Conservation (phyloP, 345 rosid species). For the Salix caprea region DNA sequence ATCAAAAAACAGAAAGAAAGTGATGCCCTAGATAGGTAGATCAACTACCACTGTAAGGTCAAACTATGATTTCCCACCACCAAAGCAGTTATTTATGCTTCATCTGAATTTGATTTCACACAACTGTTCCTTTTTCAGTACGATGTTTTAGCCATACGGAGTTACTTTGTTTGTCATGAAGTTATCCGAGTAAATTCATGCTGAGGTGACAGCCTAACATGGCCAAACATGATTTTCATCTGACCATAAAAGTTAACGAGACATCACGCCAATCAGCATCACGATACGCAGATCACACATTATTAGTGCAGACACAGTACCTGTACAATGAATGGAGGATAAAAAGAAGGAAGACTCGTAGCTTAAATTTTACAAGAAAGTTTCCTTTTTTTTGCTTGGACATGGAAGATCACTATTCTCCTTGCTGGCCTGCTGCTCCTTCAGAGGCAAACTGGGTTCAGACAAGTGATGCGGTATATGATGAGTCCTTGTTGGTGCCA, state of each 20-base stretch:
- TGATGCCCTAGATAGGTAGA: background rate
- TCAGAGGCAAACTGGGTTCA: conserved; percentile 13
- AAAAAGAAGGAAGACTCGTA: background rate
- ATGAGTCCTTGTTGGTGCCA: conserved; percentile 21
- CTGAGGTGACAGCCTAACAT: conserved; percentile 30
- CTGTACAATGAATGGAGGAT: conserved; percentile 13
- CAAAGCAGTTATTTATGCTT: background rate
- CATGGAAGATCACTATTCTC: conserved; percentile 30
- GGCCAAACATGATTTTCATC: conserved; percentile 35
- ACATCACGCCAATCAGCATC: conserved; percentile 47
- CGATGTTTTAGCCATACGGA: background rate
- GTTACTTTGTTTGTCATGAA: background rate
- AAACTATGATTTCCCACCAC: background rate
- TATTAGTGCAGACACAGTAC: conserved; percentile 33
- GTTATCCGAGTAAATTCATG: conserved; percentile 4
- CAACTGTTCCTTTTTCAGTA: background rate
- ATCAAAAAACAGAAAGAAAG: background rate
- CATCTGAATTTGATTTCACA: background rate
- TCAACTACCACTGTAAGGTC: background rate
- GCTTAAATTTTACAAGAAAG: background rate
- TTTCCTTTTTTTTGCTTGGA: background rate
- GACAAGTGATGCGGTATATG: conserved; percentile 7
- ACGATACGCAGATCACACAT: conserved; percentile 30
- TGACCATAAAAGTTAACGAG: conserved; percentile 31
- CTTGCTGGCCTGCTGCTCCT: conserved; percentile 13